A percentile compares a stretch with the other conserved stretches of the same genome.
phyloP scores from a whole-genome alignment of 139 green algal species.

The Spirogloea muscicola region DNA sequence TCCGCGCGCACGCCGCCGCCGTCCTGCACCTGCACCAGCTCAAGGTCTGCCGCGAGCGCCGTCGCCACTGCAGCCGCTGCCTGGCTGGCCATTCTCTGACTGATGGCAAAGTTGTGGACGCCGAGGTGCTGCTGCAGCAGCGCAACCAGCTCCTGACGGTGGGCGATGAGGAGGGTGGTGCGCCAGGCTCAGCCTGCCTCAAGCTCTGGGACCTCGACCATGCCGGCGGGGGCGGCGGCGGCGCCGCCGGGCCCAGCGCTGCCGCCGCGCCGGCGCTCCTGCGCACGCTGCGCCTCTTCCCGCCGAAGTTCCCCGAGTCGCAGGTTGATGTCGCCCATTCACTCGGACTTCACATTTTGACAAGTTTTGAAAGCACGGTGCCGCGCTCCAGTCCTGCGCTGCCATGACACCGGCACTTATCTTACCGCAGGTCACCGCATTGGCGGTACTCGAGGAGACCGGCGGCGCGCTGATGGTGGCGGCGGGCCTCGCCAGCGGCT shows the following conservation, averaged over 20 bases:
- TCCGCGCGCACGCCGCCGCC: too few species aligned
- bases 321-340: background rate
- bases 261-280: background rate
- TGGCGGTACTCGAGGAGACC: constrained; percentile 22
- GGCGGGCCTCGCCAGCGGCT: constrained; percentile 8
- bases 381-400: background rate
- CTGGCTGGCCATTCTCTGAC: too few species aligned
- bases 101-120: too few species aligned
- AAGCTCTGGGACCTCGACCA: constrained; percentile 28
- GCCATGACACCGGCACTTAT: background rate
- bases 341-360: background rate
- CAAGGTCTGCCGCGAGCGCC: too few species aligned
- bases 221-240: too few species aligned
- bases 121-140: too few species aligned
- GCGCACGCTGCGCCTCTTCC: constrained; percentile 5
- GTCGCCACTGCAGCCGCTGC: too few species aligned
- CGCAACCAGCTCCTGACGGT: constrained; percentile 7
- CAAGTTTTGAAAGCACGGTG: background rate
- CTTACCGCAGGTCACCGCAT: constrained; percentile 9
- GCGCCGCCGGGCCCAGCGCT: background rate
- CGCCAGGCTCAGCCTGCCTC: too few species aligned
- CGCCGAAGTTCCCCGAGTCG: constrained; percentile 12
- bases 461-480: background rate
- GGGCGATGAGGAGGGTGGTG: constrained; percentile 7
- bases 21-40: too few species aligned